Conservation (phyloP, 768 basidiomycete species). For the Collybia mongolica region DNA sequence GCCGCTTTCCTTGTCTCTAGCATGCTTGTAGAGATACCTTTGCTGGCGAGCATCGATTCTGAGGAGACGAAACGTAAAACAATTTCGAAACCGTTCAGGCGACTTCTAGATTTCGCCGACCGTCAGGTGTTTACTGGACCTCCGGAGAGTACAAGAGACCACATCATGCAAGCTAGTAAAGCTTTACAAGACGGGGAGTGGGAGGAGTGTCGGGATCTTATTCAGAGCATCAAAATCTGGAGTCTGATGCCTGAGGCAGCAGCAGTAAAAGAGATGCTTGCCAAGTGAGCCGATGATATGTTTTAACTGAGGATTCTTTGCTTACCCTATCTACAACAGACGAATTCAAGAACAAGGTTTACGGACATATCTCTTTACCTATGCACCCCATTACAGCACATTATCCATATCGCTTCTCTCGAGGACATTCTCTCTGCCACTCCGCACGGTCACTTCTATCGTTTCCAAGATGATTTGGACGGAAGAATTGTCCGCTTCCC, state of each 20-base stretch:
- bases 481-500: conserved; percentile 89
- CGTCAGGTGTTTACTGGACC: conserved; percentile 97
- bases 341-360: conserved; percentile 98
- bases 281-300: conserved; percentile 55
- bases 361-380: conserved; percentile 97
- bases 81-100: conserved; percentile 95
- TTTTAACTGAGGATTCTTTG: conserved; percentile 4
- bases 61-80: conserved; percentile 92
- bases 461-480: conserved; percentile 99
- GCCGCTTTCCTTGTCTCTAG: conserved; percentile 97
- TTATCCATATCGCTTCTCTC: conserved; percentile 87
- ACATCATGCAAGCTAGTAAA: conserved; percentile 99
- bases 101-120: conserved; percentile 94
- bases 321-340: conserved; percentile 36
- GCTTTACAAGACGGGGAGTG: conserved; percentile 96
- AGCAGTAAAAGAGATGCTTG: conserved; percentile 91
- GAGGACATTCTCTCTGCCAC: conserved; percentile 81
- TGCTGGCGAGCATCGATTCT: conserved; percentile 90
- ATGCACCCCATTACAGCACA: conserved; percentile 89
- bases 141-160: conserved; percentile 97
- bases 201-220: conserved; percentile 91
- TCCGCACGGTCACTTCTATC: conserved; percentile 81
- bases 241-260: conserved; percentile 88
- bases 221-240: conserved; percentile 98
- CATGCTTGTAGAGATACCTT: conserved; percentile 97